Evolutionary conservation across 1,139 yeast genomes (phyloP).

Genomic region (Lodderomyces elongisporus): DNA sequence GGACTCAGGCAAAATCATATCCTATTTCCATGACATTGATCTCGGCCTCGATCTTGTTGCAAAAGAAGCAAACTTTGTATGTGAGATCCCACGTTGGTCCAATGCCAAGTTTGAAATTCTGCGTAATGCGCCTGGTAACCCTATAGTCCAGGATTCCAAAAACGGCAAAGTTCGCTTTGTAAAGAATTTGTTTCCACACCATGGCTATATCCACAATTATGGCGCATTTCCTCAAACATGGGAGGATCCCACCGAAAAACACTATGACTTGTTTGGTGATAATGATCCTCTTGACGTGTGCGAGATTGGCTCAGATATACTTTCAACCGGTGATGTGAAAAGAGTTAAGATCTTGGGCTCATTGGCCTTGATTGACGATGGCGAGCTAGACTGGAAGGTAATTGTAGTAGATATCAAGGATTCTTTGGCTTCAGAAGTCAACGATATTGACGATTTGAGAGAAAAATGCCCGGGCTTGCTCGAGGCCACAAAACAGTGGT

Average conservation of each 20-base stretch:
- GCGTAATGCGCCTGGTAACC: constrained; percentile 63
- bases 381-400: constrained; percentile 92
- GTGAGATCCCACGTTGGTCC: constrained; percentile 89
- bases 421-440: constrained; percentile 66
- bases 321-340: constrained; percentile 70
- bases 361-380: constrained; percentile 85
- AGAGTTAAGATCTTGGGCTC: constrained; percentile 83
- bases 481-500: constrained; percentile 85
- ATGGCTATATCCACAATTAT: constrained; percentile 87
- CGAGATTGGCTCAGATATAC: constrained; percentile 75
- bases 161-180: constrained; percentile 81
- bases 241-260: constrained; percentile 74
- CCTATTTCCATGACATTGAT: constrained; percentile 77
- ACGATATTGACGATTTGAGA: constrained; percentile 74
- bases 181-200: constrained; percentile 83
- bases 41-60: constrained; percentile 59
- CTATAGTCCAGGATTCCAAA: constrained; percentile 82
- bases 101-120: constrained; percentile 85
- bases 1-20: constrained; percentile 42
- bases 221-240: constrained; percentile 96
- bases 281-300: constrained; percentile 89
- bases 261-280: constrained; percentile 76
- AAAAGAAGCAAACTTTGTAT: constrained; percentile 76
- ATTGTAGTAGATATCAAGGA: constrained; percentile 72
- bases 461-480: constrained; percentile 74